phyloP scores from a whole-genome alignment of 257 asterid species.

The Salvia rosmarinus region DNA sequence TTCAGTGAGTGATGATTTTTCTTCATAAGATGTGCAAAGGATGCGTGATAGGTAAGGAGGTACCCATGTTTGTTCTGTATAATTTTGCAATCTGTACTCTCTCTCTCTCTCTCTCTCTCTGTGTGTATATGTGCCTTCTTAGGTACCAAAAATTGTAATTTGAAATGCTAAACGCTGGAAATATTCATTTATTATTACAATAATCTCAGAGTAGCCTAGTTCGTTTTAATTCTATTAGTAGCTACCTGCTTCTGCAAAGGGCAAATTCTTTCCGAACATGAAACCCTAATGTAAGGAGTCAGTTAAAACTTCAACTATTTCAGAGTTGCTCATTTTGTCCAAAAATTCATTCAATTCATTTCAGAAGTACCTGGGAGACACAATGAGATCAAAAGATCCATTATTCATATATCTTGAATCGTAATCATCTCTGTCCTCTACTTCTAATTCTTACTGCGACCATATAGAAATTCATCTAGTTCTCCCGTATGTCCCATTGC shows the following conservation, averaged over 20 bases:
- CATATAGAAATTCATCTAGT: too few species aligned
- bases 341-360: neutral
- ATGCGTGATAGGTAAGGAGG: constrained; percentile 20
- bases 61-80: constrained; percentile 33
- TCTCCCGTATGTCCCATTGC: too few species aligned
- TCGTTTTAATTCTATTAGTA: neutral
- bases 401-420: too few species aligned
- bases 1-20: constrained; percentile 12
- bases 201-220: neutral
- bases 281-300: too few species aligned
- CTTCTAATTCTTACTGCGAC: too few species aligned
- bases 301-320: neutral
- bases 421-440: too few species aligned
- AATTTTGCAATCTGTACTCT: constrained; percentile 23
- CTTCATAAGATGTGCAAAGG: constrained; percentile 33
- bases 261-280: neutral
- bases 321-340: neutral
- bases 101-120: neutral
- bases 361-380: neutral
- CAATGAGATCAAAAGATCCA: too few species aligned
- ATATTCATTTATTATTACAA: constrained; percentile 25
- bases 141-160: constrained; percentile 13
- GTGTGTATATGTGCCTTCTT: constrained; percentile 11
- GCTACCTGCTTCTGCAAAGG: neutral
- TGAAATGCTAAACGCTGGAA: constrained; percentile 3